These are phyloP conservation scores for Alternaria rosae DNA, from an alignment of 2,329 filamentous ascomycete genomes.

Conservation along the genomic window DNA sequence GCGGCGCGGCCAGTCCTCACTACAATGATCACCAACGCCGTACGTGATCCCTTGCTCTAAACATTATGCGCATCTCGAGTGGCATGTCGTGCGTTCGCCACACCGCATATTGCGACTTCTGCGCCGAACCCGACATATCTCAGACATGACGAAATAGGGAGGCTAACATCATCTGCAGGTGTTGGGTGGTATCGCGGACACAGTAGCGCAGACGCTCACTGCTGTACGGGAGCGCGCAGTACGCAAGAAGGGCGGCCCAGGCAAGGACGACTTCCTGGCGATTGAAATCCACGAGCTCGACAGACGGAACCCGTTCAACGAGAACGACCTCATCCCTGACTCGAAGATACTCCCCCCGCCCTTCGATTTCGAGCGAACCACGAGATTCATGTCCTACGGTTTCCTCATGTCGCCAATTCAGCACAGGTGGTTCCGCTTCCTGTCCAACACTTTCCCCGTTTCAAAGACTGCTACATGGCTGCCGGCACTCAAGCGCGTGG, in stretches of 20 bases:
- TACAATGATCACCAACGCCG: constrained; percentile 98
- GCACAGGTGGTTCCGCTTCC: constrained; percentile 93
- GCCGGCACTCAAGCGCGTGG: constrained; percentile 87
- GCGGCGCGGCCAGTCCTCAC: constrained; percentile 90
- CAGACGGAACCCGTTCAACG: constrained; percentile 74
- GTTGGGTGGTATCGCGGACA: constrained; percentile 94
- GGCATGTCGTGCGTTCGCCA: not conserved
- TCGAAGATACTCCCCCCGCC: constrained; percentile 72
- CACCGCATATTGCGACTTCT: not conserved
- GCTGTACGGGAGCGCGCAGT: constrained; percentile 74
- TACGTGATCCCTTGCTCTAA: constrained; percentile 54
- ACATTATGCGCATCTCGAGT: not conserved
- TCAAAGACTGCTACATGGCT: constrained; percentile 72
- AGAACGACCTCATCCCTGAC: constrained; percentile 71
- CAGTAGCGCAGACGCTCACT: constrained; percentile 91
- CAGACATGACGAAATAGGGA: not conserved
- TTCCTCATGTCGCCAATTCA: constrained; percentile 96
- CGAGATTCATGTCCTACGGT: constrained; percentile 95
- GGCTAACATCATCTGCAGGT: constrained; percentile 50
- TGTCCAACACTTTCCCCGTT: constrained; percentile 83
- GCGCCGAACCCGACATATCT: not conserved
- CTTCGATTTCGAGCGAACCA: constrained; percentile 95
- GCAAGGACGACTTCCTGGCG: constrained; percentile 74
- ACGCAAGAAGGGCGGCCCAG: constrained; percentile 70
- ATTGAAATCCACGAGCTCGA: constrained; percentile 91